Percentiles rank a stretch among this genome's conserved stretches.
phyloP scores from a whole-genome alignment of 2,329 filamentous ascomycete genomes.

The Stemphylium vesicarium region DNA sequence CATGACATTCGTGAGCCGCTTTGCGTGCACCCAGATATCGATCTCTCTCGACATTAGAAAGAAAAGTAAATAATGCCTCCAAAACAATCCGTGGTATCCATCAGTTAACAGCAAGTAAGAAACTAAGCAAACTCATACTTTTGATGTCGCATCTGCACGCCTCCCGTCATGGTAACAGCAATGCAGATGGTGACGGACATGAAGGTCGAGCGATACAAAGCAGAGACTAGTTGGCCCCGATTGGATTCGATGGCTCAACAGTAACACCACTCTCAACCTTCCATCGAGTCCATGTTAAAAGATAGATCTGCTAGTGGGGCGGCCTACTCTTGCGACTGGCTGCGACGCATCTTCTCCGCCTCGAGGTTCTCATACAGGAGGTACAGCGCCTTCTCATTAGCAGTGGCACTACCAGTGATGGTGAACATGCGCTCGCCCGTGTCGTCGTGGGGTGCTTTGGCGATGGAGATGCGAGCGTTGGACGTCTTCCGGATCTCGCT shows the following conservation, averaged over 20 bases:
- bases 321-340: conserved; percentile 65
- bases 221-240: conserved; percentile 5
- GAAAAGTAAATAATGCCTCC: conserved; percentile 39
- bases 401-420: conserved; percentile 92
- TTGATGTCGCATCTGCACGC: conserved; percentile 24
- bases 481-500: conserved; percentile 98
- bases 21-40: conserved; percentile 43
- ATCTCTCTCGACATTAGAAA: conserved; percentile 33
- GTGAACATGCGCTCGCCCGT: conserved; percentile 99
- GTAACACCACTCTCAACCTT: background rate
- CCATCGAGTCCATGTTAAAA: background rate
- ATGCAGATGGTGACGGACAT: conserved; percentile 7
- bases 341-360: conserved; percentile 98
- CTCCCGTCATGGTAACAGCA: conserved; percentile 2
- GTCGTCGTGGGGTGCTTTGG: conserved; percentile 95
- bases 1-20: conserved; percentile 52
- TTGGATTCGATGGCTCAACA: conserved; percentile 1
- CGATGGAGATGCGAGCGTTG: conserved; percentile 95
- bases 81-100: conserved; percentile 43
- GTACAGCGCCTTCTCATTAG: conserved; percentile 95
- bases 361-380: conserved; percentile 98
- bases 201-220: conserved; percentile 1
- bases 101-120: conserved; percentile 37
- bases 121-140: conserved; percentile 43
- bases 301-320: conserved; percentile 6